These are phyloP conservation scores for Yamadazyma paraphyllophila DNA, from an alignment of 805 yeast genomes.

Conservation along the genomic window DNA sequence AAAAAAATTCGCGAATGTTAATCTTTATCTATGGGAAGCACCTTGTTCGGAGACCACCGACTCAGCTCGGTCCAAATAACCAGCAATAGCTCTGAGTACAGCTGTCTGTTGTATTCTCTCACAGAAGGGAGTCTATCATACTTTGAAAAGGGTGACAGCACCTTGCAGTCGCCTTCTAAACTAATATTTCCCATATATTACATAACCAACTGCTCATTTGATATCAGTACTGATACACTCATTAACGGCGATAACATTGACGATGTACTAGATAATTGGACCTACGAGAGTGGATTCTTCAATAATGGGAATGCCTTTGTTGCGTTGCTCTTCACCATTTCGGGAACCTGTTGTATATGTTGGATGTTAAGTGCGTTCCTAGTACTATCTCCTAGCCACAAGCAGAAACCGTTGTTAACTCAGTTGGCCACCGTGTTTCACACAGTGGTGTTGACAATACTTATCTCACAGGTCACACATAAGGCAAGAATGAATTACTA, in stretches of 20 bases:
- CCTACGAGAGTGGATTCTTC: not conserved
- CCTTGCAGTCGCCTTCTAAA: not conserved
- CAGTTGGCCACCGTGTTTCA: constrained; percentile 56
- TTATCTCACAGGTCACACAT: constrained; percentile 45
- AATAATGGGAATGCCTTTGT: constrained; percentile 42
- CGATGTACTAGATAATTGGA: constrained; percentile 13
- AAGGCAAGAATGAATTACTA: constrained; percentile 51
- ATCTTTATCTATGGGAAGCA: not conserved
- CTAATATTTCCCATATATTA: constrained; percentile 39
- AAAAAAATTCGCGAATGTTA: not conserved
- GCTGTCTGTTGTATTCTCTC: constrained; percentile 38
- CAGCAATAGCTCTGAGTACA: not conserved
- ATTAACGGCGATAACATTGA: not conserved
- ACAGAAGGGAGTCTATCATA: constrained; percentile 30
- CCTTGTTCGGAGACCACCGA: not conserved
- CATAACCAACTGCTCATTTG: constrained; percentile 45
- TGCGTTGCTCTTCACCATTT: constrained; percentile 50
- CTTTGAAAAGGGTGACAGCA: not conserved
- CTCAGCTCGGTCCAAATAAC: not conserved
- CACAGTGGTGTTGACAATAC: constrained; percentile 53
- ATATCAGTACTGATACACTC: not conserved
- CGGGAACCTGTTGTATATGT: constrained; percentile 56
- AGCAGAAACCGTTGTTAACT: constrained; percentile 57
- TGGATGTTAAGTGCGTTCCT: constrained; percentile 71
- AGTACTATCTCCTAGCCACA: constrained; percentile 46